Evolutionary conservation across 2,329 filamentous ascomycete species (phyloP).

Genomic region (Fusarium beomiforme): DNA sequence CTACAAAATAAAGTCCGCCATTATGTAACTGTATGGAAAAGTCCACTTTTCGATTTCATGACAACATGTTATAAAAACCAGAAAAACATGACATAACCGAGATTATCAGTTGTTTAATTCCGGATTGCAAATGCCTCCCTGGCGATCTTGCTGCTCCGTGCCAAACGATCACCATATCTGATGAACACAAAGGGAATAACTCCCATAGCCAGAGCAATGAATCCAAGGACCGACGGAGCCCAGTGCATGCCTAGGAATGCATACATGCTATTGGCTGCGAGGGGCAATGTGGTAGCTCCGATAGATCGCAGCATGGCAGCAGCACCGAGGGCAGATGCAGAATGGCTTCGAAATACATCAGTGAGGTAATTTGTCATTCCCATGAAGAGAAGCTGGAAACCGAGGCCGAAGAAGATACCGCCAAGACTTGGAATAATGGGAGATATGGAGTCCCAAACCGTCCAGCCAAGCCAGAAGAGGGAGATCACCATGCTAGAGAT

Average conservation of each 20-base stretch:
- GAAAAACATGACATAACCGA: neutral
- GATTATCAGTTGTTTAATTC: neutral
- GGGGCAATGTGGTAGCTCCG: conserved; percentile 47
- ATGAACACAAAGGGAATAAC: conserved; percentile 48
- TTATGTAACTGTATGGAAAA: neutral
- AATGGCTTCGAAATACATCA: conserved; percentile 47
- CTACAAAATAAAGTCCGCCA: neutral
- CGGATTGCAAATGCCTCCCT: conserved; percentile 37
- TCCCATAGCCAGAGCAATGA: conserved; percentile 46
- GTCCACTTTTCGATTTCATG: neutral
- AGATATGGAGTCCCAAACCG: conserved; percentile 52
- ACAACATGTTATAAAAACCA: neutral
- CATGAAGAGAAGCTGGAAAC: conserved; percentile 49
- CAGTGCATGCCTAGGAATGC: conserved; percentile 47
- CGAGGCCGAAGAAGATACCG: conserved; percentile 55
- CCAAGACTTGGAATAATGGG: conserved; percentile 52
- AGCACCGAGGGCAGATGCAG: conserved; percentile 49
- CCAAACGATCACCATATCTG: conserved; percentile 44
- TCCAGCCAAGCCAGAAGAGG: conserved; percentile 70
- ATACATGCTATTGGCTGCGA: conserved; percentile 48
- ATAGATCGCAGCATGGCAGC: conserved; percentile 48
- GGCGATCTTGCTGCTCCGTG: conserved; percentile 42
- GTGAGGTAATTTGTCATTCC: conserved; percentile 50
- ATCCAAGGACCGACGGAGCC: conserved; percentile 49
- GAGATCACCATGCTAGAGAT: conserved; percentile 61